Base-by-base conservation (phyloP, 371 early-diverging fungal genomes). In the Enterocytospora artemiae region DNA sequence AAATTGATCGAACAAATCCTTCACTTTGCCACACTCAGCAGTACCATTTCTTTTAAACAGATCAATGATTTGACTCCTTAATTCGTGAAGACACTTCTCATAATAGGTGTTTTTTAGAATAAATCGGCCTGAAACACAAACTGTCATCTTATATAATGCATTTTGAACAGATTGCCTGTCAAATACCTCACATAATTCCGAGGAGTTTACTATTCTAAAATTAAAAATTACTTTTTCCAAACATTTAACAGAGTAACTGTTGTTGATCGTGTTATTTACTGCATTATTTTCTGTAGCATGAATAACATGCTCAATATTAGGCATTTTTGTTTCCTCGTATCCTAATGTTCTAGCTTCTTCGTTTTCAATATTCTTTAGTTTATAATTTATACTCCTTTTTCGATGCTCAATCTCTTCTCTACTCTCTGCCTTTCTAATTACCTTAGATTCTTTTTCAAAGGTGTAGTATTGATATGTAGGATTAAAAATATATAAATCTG, bases 361-460 rank as follows among this genome's bases (percentile, higher is more conserved):
- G 24, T 51, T 51, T 34, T 71, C 67, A 30, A 67, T 46, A 24
- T 34, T 58, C 37, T 57, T 66, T 2, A 71, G 41, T 18, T 63
- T 56, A 43, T 49, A 71, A 54, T 71, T 71, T 18, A 71, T 66
- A 56, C 57, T 71, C 30, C 43, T 61, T 44, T 52, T 71, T 44
- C 72, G 51, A 52, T 71, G 67, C 44, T 71, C 72, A 1, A 67
- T 27, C 37, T 71, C 72, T 56, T 71, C 72, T 45, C 72, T 50
- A 28, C 67, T 71, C 28, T 71, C 72, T n/a, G 63, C 54, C 61
- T 62, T 71, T 30, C 54, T 55, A 22, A 71, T 48, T 30, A 50
- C 36, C 12, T 7, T 9, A n/a, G 5, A 7, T 4, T 4, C 3
- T 5, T 50, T 4, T 3, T 50, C 48, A n/a, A 60, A 7, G 4